phyloP scores from a whole-genome alignment of 192 early-diverging fungal species.

The Entomortierella beljakovae region DNA sequence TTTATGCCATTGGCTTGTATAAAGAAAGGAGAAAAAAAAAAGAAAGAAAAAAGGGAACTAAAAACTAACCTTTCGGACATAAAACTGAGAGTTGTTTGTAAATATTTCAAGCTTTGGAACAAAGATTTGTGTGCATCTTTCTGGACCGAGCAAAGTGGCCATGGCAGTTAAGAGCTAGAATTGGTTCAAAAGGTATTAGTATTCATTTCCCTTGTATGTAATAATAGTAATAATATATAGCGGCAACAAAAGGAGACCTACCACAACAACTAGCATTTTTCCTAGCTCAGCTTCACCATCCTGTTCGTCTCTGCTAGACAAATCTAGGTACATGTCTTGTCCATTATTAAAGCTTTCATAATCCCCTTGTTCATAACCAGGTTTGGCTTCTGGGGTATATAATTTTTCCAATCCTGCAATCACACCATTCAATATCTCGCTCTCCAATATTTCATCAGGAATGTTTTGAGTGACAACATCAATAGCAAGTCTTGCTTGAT shows the following conservation, averaged over 20 bases:
- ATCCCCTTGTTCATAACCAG: constrained; percentile 23
- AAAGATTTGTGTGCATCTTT: constrained; percentile 55
- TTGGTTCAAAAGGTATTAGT: background rate
- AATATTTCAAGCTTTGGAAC: constrained; percentile 64
- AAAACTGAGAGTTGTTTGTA: constrained; percentile 61
- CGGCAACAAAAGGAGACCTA: constrained; percentile 13
- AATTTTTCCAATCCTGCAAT: constrained; percentile 58
- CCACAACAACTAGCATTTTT: constrained; percentile 57
- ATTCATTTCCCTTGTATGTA: background rate
- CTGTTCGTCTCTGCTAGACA: constrained; percentile 19
- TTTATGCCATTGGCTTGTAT: no score
- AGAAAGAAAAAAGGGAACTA: background rate
- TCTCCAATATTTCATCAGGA: constrained; percentile 55
- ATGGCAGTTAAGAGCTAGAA: constrained; percentile 63
- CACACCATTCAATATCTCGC: constrained; percentile 64
- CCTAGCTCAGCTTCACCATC: constrained; percentile 57
- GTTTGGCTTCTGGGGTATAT: constrained; percentile 23
- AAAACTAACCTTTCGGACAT: constrained; percentile 61
- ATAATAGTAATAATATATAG: background rate
- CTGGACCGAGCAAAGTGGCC: constrained; percentile 59
- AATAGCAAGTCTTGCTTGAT: constrained; percentile 59
- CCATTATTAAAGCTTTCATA: constrained; percentile 13
- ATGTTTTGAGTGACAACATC: constrained; percentile 57
- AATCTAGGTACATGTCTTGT: constrained; percentile 1
- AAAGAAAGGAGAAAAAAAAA: no score